These are phyloP conservation scores for Trametes hirsuta DNA, from an alignment of 1,284 basidiomycete species.

Conservation along the genomic window DNA sequence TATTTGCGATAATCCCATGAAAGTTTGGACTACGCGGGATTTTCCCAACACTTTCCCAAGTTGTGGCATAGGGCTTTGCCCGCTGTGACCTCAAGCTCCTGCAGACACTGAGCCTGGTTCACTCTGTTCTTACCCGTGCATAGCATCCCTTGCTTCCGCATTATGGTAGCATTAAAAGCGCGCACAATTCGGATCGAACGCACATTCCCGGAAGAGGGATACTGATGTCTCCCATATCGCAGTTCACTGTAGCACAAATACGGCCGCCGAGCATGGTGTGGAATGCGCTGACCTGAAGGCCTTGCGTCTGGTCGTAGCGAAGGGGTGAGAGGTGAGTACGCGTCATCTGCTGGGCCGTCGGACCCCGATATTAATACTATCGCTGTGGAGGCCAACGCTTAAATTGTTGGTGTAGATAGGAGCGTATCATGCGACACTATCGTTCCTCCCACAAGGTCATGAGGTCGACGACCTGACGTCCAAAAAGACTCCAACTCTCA, in stretches of 20 bases:
- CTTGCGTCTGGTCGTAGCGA: neutral
- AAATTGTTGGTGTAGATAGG: slow-evolving; percentile 3
- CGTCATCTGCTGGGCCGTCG: neutral
- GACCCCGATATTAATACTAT: neutral
- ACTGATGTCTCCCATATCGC: slow-evolving; percentile 65
- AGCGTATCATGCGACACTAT: slow-evolving; percentile 4
- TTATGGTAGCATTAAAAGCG: neutral
- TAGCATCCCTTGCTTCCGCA: neutral
- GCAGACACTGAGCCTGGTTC: too few species aligned
- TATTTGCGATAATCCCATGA: too few species aligned
- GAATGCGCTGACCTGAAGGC: neutral
- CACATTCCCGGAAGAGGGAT: too few species aligned
- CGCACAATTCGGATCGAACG: too few species aligned
- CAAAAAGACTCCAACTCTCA: too few species aligned
- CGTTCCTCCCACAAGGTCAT: neutral
- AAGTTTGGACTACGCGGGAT: too few species aligned
- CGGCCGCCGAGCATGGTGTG: slow-evolving; percentile 1
- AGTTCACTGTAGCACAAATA: slow-evolving; percentile 55
- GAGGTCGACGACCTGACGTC: too few species aligned
- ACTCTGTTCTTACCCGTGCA: neutral
- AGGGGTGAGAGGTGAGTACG: neutral
- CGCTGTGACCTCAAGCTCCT: too few species aligned
- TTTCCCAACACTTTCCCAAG: too few species aligned
- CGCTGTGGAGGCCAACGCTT: neutral
- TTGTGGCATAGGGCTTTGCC: too few species aligned